Base-by-base conservation (phyloP, 208 protist genomes). In the Strigomonas culicis region DNA sequence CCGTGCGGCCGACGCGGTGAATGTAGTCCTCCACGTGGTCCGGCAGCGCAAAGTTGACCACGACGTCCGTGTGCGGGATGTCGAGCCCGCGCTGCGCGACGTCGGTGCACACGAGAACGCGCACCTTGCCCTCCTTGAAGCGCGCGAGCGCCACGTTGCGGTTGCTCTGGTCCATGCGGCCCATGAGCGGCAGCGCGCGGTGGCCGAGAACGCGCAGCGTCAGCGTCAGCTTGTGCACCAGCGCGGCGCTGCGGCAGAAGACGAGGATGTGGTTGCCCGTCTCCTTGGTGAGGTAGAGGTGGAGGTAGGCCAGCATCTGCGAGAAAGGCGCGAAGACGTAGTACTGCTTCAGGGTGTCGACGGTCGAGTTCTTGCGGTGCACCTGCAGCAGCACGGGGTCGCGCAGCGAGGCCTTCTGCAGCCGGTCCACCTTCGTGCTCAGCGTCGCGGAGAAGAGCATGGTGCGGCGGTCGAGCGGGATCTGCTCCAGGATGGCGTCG, bases 381-480 rank as follows among this genome's bases (percentile, higher is more conserved):
- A 99, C 97, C 76, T 98, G 86, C 36, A 99, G 74, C 73, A 98
- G 88, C 44, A 99, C 97, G 7, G 98, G 98, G 64, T 99, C 88
- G 11, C 70, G 80, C 25, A 99, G 83, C 6, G 97, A 99, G 17
- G 98, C 97, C 66, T 98, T 97, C 71, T 99, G 94, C 41, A 99
- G 86, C 53, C 99, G 98, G 64, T 96, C 92, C 46, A 98, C 98
- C 73, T 99, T 99, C 15, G 84, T 96, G 65, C 98, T 99, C 68
- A 99, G 98, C 6, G 98, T 99, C 0, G 98, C 98, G 28, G 97
- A 99, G 73, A 99, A 99, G 4, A 99, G 90, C 65, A 95, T 91
- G 0, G 98, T 99, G 36, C 88, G 86, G 27, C 97, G 87, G 27
- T 98, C 77, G 39, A 84, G 75, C 46, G 86, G 90, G 34, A 97